A percentile compares a stretch with the other conserved stretches of the same genome.
These are phyloP conservation scores for Botrytis aclada DNA, from an alignment of 2,329 filamentous ascomycete species.

Conservation along the genomic window DNA sequence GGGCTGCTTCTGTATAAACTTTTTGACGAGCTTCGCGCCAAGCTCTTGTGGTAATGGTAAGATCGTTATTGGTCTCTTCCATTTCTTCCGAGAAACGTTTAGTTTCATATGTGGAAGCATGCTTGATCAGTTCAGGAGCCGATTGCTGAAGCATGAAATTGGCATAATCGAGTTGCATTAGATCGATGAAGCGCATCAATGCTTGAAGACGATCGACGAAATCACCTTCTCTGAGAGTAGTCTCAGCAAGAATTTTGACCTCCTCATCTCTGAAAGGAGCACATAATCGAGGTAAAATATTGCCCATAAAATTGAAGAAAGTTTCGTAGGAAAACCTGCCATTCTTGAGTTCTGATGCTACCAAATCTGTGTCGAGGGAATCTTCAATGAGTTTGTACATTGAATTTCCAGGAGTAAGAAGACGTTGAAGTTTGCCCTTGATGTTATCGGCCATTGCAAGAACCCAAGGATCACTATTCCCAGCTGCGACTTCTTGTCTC, in stretches of 20 bases:
- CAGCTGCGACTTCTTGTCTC: constrained; percentile 58
- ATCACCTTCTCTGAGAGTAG: constrained; percentile 56
- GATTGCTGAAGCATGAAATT: constrained; percentile 75
- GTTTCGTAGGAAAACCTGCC: constrained; percentile 78
- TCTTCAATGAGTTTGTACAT: constrained; percentile 75
- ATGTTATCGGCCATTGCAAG: constrained; percentile 69
- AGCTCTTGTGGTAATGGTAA: constrained; percentile 57
- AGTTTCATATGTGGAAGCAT: constrained; percentile 71
- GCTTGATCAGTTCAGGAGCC: constrained; percentile 67
- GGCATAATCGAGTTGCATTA: constrained; percentile 76
- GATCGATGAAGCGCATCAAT: constrained; percentile 70
- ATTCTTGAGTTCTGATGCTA: constrained; percentile 64
- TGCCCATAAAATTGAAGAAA: constrained; percentile 74
- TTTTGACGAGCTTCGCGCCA: constrained; percentile 65
- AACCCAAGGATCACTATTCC: constrained; percentile 65
- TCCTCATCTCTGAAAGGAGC: constrained; percentile 77
- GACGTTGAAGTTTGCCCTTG: constrained; percentile 66
- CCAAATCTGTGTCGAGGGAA: constrained; percentile 69
- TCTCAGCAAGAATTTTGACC: constrained; percentile 64
- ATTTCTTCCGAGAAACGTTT: constrained; percentile 66
- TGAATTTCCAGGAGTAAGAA: constrained; percentile 67
- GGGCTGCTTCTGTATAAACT: constrained; percentile 62
- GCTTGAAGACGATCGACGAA: constrained; percentile 75
- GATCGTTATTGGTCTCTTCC: constrained; percentile 54
- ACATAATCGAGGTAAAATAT: constrained; percentile 73